phyloP scores from a whole-genome alignment of 192 early-diverging fungal species.

The Phlyctochytrium planicorne region DNA sequence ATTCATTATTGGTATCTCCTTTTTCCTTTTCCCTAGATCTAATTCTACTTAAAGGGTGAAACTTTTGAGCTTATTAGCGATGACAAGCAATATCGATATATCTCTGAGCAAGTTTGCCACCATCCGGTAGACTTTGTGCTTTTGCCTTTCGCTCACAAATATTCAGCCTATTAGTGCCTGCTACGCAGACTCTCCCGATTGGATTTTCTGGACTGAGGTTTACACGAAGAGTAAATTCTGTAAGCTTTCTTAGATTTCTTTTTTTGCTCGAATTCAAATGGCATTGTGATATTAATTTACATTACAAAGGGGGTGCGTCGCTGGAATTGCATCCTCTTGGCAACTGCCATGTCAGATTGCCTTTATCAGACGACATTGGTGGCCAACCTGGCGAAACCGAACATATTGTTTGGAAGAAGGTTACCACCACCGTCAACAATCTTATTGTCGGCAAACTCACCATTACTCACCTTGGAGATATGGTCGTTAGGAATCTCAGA shows the following conservation, averaged over 20 bases:
- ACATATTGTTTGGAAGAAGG: conserved; percentile 81
- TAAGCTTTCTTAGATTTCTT: no score
- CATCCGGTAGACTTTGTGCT: conserved; percentile 64
- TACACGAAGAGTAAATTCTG: conserved; percentile 86
- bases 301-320: conserved; percentile 61
- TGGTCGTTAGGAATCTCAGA: conserved; percentile 78
- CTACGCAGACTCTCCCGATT: conserved; percentile 79
- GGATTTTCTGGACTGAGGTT: conserved; percentile 81
- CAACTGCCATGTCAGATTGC: conserved; percentile 75
- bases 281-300: background rate
- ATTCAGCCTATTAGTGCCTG: conserved; percentile 80
- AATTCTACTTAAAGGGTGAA: conserved; percentile 68
- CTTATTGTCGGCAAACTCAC: conserved; percentile 80
- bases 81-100: conserved; percentile 76
- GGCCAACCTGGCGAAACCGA: conserved; percentile 58
- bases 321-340: conserved; percentile 81
- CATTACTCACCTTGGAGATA: conserved; percentile 86
- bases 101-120: conserved; percentile 87
- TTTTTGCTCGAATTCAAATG: background rate
- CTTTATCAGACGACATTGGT: conserved; percentile 42
- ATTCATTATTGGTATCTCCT: conserved; percentile 66
- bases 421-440: conserved; percentile 82
- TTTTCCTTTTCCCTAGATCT: background rate
- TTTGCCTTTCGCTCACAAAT: conserved; percentile 2
- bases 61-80: conserved; percentile 81